Conservation (phyloP, 2,329 filamentous ascomycete genomes). For the Cylindrodendrum hubeiense region DNA sequence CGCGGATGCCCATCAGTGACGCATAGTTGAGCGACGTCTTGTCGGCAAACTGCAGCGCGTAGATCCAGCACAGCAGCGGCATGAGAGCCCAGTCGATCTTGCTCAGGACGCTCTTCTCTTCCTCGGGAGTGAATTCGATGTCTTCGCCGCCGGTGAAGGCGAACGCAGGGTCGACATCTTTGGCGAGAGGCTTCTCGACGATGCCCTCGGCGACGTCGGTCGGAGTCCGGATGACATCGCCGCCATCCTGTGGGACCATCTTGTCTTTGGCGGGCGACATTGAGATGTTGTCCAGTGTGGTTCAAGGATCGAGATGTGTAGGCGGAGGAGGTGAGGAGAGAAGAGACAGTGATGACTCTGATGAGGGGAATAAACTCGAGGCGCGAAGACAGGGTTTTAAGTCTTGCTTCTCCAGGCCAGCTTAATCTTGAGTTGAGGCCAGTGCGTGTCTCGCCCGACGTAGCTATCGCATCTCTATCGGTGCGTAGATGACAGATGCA, state of each 20-base stretch:
- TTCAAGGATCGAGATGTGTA: neutral
- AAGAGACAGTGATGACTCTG: neutral
- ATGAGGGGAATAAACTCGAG: neutral
- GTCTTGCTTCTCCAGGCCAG: neutral
- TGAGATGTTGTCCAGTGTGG: neutral
- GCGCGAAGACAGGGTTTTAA: neutral
- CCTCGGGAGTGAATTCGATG: slow-evolving; percentile 30
- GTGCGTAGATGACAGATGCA: neutral
- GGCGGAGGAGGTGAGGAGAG: neutral
- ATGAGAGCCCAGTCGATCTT: slow-evolving; percentile 49
- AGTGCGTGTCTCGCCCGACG: neutral
- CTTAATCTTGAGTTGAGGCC: neutral
- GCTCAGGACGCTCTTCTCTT: slow-evolving; percentile 36
- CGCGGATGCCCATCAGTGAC: slow-evolving; percentile 51
- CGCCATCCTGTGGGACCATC: slow-evolving; percentile 1
- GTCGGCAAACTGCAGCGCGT: slow-evolving; percentile 49
- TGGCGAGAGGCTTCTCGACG: slow-evolving; percentile 6
- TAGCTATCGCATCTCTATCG: neutral
- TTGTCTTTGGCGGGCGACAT: neutral
- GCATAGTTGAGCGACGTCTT: slow-evolving; percentile 49
- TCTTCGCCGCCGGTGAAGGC: slow-evolving; percentile 14
- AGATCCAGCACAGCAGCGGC: slow-evolving; percentile 47
- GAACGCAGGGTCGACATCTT: slow-evolving; percentile 13
- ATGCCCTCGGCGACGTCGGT: slow-evolving; percentile 18
- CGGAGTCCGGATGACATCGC: slow-evolving; percentile 12